Evolutionary conservation across 768 basidiomycete genomes (phyloP), one percentile per base, ranked within the genome.

Genomic region (Hemileccinum rubropunctum): DNA sequence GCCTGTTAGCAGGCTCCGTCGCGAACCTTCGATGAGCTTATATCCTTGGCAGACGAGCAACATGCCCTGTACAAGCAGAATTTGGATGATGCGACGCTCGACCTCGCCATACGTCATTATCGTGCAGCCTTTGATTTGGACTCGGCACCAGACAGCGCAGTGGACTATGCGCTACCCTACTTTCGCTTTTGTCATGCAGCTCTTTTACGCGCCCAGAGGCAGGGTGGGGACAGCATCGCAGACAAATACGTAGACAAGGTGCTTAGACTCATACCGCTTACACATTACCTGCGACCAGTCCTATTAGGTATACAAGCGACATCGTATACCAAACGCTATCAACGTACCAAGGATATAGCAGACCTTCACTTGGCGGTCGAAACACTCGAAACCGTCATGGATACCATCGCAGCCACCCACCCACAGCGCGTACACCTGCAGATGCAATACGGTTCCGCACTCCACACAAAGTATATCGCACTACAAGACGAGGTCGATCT

Each of bases 1-100:
- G 4, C 15, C 17, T 28, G 7, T 8, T 28, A 53, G 54, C 28
- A 2, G 8, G 15, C 50, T 32, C 33, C 13, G 12, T 47, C 39
- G 7, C 77, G 72, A 53, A 73, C 28, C 3, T 59, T 60, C 15
- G 47, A 51, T n/a, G 49, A 45, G 6, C 39, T 56, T 14, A 47
- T 59, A 9, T 36, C 23, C 33, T 40, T 48, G 14, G 59, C 49
- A 6, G 50, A 56, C 12, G 39, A 53, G 28, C 51, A 53, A 4
- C 15, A 36, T 48, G 35, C 36, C 2, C 13, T 44, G 33, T 59
- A 60, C 47, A 30, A 46, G 17, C 44, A 45, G 17, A 37, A 23
- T 39, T 34, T n/a, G 15, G 49, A 57, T 33, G 13, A 7, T 11
- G 30, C 15, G 23, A 7, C 41, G 6, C 53, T 54, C 21, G 50